A percentile compares a stretch with the other conserved stretches of the same genome.
These are phyloP conservation scores for Globisporangium uncinulatum DNA, from an alignment of 352 stramenopile genomes.

Conservation along the genomic window DNA sequence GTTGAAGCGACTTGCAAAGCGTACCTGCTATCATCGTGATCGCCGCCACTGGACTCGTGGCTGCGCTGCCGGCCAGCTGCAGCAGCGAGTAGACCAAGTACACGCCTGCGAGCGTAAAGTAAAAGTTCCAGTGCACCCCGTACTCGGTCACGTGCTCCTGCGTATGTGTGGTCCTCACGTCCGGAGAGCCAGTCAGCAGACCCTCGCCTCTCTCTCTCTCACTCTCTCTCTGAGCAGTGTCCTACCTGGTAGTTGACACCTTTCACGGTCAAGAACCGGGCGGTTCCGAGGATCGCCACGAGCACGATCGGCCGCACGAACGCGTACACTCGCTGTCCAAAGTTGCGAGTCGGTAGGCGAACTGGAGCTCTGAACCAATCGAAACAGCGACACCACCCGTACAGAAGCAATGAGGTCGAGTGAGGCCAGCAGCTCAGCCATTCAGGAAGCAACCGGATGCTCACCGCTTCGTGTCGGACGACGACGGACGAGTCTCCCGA, in stretches of 20 bases:
- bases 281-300: conserved; percentile 59
- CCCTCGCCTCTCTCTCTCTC: too few species aligned
- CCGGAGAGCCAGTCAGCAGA: not conserved
- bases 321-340: conserved; percentile 25
- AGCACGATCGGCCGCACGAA: conserved; percentile 69
- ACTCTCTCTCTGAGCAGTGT: conserved; percentile 11
- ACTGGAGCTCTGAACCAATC: not conserved
- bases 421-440: not conserved
- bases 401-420: not conserved
- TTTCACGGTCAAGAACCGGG: conserved; percentile 76
- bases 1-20: not conserved
- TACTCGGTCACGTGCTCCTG: conserved; percentile 97
- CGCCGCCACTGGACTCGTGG: conserved; percentile 35
- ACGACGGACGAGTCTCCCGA: conserved; percentile 29
- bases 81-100: conserved; percentile 69
- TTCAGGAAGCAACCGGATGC: not conserved
- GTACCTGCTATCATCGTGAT: conserved; percentile 37
- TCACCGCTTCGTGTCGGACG: conserved; percentile 17
- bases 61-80: conserved; percentile 38
- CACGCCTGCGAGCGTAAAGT: conserved; percentile 93
- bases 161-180: not conserved
- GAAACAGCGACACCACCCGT: not conserved
- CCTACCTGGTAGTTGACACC: conserved; percentile 82
- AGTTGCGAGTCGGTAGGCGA: not conserved
- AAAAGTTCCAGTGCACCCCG: conserved; percentile 99